phyloP scores from a whole-genome alignment of 2,329 filamentous ascomycete species.

The Leptodontidium sp. region DNA sequence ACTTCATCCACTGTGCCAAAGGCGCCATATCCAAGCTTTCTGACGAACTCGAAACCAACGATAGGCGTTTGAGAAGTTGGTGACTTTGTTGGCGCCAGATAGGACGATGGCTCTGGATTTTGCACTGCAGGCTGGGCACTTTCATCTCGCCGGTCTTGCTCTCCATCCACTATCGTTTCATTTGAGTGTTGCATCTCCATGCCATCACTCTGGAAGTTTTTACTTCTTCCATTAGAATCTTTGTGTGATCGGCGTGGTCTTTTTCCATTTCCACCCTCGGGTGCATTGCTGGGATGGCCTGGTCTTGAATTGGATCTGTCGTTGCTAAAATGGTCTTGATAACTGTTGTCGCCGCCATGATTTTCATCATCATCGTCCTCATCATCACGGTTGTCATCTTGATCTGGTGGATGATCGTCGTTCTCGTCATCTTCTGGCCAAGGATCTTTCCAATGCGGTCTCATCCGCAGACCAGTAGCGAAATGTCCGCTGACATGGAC shows the following conservation, averaged over 20 bases:
- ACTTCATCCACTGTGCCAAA: constrained; percentile 24
- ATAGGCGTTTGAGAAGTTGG: neutral
- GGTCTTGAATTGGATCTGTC: neutral
- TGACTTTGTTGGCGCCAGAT: neutral
- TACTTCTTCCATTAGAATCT: neutral
- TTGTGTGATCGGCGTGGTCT: neutral
- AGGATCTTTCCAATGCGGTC: constrained; percentile 22
- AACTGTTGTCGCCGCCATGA: neutral
- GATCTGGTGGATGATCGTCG: constrained; percentile 1
- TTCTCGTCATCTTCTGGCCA: constrained; percentile 13
- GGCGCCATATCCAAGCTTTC: constrained; percentile 19
- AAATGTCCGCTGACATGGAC: constrained; percentile 21
- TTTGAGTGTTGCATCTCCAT: neutral
- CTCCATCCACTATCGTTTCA: neutral
- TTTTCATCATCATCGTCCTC: constrained; percentile 8
- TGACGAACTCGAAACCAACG: constrained; percentile 11
- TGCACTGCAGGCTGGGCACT: neutral
- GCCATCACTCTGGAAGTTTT: neutral
- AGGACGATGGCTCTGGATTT: neutral
- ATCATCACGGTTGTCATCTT: constrained; percentile 3
- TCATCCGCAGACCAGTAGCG: constrained; percentile 13
- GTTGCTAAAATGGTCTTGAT: neutral
- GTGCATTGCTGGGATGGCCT: constrained; percentile 1
- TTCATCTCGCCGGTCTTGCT: too few relatives aligned
- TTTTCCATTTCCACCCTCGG: neutral